Evolutionary conservation across 2,329 filamentous ascomycete species (phyloP), one percentile per base, ranked within the genome.

Genomic region (Magnaporthiopsis poae): DNA sequence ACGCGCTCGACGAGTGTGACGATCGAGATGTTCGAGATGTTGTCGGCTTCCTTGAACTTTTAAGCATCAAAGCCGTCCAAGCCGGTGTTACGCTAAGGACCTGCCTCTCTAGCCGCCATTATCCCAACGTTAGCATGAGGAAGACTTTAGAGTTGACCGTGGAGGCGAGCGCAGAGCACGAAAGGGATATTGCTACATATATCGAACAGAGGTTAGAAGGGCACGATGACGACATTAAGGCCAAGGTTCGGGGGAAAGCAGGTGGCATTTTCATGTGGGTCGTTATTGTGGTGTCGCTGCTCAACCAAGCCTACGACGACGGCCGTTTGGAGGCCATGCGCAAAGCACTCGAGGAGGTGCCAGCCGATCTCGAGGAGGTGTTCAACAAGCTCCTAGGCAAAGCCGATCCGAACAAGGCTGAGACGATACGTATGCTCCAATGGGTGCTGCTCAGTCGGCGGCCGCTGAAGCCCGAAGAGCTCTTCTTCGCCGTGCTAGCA

Each of bases 361-460:
- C 81, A 0, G 66, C 12, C 1, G 74, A 75, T 0, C 73, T 88
- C 0, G 71, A 76, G 46, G 74, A 81, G 0, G 69, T 88, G 0
- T 87, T 88, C 68, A 75, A 74, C 2, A 74, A 83, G 21, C 82
- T 87, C 0, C 66, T 87, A 1, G 77, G 67, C 0, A 76, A 82
- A 21, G 84, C 88, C 65, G 25, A 66, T 0, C 56, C 75, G 0
- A 76, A 84, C 5, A 73, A 73, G 62, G 73, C 80, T 0, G 73
- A 77, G 0, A 68, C 86, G 0, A 66, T 77, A 0, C 69, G 83
- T 0, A 84, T 80, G 36, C 68, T 88, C 0, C 77, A 82, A 25
- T 87, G 81, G 81, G 75, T 88, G 0, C 74, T 88, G 0, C 86
- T 79, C 31, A 76, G 84, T 0, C 74, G 71, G 11, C 69, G 73